Percentiles rank a stretch among this genome's conserved stretches.
Evolutionary conservation across 202 grass and related monocot species (phyloP).

Genomic region (Musa balbisiana): DNA sequence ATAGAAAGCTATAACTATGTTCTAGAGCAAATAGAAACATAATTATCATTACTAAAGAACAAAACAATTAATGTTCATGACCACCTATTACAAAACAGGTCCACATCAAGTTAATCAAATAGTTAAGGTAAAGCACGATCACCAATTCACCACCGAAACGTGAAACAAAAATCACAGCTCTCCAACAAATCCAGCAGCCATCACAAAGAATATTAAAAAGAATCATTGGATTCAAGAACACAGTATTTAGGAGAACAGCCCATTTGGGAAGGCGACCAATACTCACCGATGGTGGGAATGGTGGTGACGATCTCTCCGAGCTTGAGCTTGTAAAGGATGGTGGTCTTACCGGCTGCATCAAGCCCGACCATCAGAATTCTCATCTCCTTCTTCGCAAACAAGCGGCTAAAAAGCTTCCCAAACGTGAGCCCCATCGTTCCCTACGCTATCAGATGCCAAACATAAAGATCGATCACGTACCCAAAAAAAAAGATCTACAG

Average conservation of each 20-base stretch:
- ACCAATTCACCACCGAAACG: background rate
- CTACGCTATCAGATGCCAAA: background rate
- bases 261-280: background rate
- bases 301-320: conserved; percentile 10
- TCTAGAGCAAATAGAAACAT: background rate
- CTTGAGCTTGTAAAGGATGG: conserved; percentile 9
- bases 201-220: background rate
- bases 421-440: conserved; percentile 4
- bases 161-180: background rate
- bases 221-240: background rate
- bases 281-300: conserved; percentile 9
- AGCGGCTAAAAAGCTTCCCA: conserved; percentile 1
- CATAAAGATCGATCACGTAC: background rate
- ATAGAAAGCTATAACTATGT: too few relatives aligned
- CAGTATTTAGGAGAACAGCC: background rate
- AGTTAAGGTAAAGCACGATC: background rate
- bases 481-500: background rate
- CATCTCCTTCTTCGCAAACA: conserved; percentile 10
- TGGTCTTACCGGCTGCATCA: conserved; percentile 4
- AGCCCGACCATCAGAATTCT: background rate
- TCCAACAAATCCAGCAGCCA: background rate
- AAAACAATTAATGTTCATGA: background rate
- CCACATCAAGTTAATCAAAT: background rate
- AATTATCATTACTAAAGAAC: background rate
- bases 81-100: background rate